Evolutionary conservation across 1,284 basidiomycete genomes (phyloP), one percentile per base, ranked within the genome.

Genomic region (Ustilago nuda): DNA sequence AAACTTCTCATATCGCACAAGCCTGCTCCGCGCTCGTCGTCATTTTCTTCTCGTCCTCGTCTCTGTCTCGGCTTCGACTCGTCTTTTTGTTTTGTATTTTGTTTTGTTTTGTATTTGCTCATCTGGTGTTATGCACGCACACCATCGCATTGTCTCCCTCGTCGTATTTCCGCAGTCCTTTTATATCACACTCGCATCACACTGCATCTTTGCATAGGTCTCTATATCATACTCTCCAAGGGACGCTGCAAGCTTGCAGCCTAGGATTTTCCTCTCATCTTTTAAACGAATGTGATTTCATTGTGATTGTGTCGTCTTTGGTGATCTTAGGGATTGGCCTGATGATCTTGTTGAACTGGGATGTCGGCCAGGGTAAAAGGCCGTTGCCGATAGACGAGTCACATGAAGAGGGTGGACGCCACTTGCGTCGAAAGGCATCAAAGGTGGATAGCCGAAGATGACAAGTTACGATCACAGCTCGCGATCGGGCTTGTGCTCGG

Each of bases 191-290:
- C 56, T 69, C 61, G 66, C 61, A 69, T 63, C 66, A 51, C 66
- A 58, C 61, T 52, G 37, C 27, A 45, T 59, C 35, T 64, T 57
- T 70, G 67, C 67, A 70, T 61, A 35, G 61, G 67, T 70, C 67
- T 61, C 52, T 66, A 67, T n/a, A 66, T 67, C 52, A 72, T 72
- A 72, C 70, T 72, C 70, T 64, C 37, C 53, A 35, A 60, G 70
- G 64, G 56, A 54, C 64, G 70, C 64, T 67, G 70, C 64, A 58
- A 51, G n/a, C 30, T 30, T 72, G 64, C 70, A 72, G 66, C 61
- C 52, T 19, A 41, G 68, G 54, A 56, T 71, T 66, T n/a, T 11
- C 23, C 23, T n/a, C 43, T 39, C 15, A 36, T 52, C 8, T 11
- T 33, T 8, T 9, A 6, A 15, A 12, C 36, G 35, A 27, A 27